These are phyloP conservation scores for Coemansia erecta DNA, from an alignment of 192 early-diverging fungal species.

Conservation along the genomic window DNA sequence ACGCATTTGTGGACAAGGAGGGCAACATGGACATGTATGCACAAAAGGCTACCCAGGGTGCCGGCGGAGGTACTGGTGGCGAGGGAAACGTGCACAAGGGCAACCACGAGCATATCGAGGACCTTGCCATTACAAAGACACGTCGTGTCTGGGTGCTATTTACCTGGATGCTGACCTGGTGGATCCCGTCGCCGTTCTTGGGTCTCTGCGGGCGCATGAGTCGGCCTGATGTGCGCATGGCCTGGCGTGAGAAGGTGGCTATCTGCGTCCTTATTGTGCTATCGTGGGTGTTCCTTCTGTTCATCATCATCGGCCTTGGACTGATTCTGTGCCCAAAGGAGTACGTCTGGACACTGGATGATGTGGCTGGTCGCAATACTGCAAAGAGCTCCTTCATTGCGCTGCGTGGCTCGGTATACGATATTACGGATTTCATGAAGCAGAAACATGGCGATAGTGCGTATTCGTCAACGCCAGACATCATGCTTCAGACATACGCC, in stretches of 20 bases:
- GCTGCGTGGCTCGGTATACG: conserved; percentile 67
- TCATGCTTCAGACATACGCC: conserved; percentile 9
- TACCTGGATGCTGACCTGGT: conserved; percentile 39
- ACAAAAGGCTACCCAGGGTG: conserved; percentile 7
- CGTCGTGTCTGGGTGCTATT: conserved; percentile 30
- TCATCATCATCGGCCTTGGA: conserved; percentile 84
- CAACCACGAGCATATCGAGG: conserved; percentile 36
- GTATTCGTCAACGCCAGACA: conserved; percentile 38
- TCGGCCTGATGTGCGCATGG: conserved; percentile 88
- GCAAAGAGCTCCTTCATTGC: conserved; percentile 59
- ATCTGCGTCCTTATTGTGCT: conserved; percentile 83
- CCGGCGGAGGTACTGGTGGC: conserved; percentile 34
- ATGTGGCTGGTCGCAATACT: conserved; percentile 58
- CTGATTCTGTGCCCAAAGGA: conserved; percentile 73
- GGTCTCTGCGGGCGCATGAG: conserved; percentile 61
- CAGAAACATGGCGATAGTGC: conserved; percentile 57
- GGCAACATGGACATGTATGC: conserved; percentile 27
- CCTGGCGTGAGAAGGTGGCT: conserved; percentile 90
- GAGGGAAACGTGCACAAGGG: conserved; percentile 43
- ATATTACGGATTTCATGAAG: conserved; percentile 63
- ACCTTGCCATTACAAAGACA: conserved; percentile 27
- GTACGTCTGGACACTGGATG: conserved; percentile 57
- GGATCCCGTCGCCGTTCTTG: conserved; percentile 32
- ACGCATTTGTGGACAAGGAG: conserved; percentile 11
- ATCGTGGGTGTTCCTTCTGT: conserved; percentile 72